A percentile compares a stretch with the other conserved stretches of the same genome.
Evolutionary conservation across 805 yeast genomes (phyloP).

Genomic region (Candida mattraensis): DNA sequence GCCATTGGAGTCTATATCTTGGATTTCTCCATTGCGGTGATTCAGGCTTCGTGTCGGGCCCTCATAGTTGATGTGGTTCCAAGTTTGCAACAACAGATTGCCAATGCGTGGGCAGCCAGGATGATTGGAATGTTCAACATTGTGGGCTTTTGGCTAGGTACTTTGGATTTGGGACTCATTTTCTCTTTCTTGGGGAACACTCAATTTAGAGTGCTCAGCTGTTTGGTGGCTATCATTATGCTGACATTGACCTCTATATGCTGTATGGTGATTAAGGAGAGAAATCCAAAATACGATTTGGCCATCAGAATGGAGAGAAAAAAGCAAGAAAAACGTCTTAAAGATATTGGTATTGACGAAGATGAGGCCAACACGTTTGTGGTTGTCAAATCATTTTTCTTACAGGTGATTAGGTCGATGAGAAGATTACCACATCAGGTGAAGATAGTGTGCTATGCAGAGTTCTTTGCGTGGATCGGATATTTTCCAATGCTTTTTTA

Average conservation of each 20-base stretch:
- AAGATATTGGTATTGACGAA: slow-evolving; percentile 38
- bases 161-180: slow-evolving; percentile 40
- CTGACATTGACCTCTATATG: slow-evolving; percentile 40
- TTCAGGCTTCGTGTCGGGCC: slow-evolving; percentile 62
- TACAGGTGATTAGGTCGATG: slow-evolving; percentile 38
- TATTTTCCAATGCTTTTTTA: slow-evolving; percentile 66
- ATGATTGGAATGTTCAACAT: slow-evolving; percentile 62
- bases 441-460: slow-evolving; percentile 51
- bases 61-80: slow-evolving; percentile 62
- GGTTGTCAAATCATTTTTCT: slow-evolving; percentile 27
- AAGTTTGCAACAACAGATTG: slow-evolving; percentile 52
- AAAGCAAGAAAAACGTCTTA: slow-evolving; percentile 33
- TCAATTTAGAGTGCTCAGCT: slow-evolving; percentile 52
- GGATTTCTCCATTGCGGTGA: slow-evolving; percentile 58
- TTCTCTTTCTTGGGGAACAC: slow-evolving; percentile 45
- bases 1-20: slow-evolving; percentile 50
- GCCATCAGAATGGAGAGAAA: slow-evolving; percentile 40
- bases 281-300: slow-evolving; percentile 45
- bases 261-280: slow-evolving; percentile 44
- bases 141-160: slow-evolving; percentile 53
- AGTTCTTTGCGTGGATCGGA: slow-evolving; percentile 68
- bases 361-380: slow-evolving; percentile 17
- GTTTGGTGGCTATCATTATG: slow-evolving; percentile 43
- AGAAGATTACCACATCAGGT: slow-evolving; percentile 49
- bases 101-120: slow-evolving; percentile 68